Percentiles rank a stretch among this genome's conserved stretches.
Conservation (phyloP, 495 filamentous ascomycete genomes). For the Neurospora sp. region DNA sequence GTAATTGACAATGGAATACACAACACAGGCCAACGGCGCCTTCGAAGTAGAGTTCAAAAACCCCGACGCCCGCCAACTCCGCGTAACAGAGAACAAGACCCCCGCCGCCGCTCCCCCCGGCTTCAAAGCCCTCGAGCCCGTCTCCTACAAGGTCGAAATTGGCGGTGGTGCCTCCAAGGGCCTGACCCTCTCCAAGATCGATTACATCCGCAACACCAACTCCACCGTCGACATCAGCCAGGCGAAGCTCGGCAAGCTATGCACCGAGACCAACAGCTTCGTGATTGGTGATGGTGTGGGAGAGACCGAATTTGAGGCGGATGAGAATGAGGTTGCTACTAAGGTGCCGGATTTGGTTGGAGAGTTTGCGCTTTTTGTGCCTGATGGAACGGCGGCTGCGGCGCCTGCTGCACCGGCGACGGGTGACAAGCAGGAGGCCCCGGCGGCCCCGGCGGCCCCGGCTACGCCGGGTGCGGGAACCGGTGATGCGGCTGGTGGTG, state of each 20-base stretch:
- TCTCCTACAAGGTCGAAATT: constrained; percentile 24
- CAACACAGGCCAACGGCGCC: constrained; percentile 21
- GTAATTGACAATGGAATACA: too few species aligned
- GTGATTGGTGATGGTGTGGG: constrained; percentile 24
- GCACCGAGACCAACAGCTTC: constrained; percentile 23
- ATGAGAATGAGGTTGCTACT: constrained; percentile 31
- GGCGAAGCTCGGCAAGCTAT: constrained; percentile 22
- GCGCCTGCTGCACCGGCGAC: background rate
- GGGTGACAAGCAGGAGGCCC: background rate
- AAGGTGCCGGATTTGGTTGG: constrained; percentile 25
- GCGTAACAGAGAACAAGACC: constrained; percentile 26
- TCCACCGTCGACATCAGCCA: constrained; percentile 23
- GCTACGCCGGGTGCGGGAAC: constrained; percentile 2
- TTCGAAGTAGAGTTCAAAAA: constrained; percentile 32
- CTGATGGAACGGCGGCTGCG: constrained; percentile 2
- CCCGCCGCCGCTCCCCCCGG: constrained; percentile 22
- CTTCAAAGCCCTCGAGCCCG: constrained; percentile 24
- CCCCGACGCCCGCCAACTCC: constrained; percentile 12
- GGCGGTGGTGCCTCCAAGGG: constrained; percentile 14
- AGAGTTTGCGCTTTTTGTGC: constrained; percentile 30
- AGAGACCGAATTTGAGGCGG: constrained; percentile 34
- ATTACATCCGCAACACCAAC: constrained; percentile 26
- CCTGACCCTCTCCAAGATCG: constrained; percentile 29
- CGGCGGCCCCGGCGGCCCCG: background rate
- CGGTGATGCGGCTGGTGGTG: constrained; percentile 3